phyloP scores from a whole-genome alignment of 768 basidiomycete species.

The Pleurotus platypus region DNA sequence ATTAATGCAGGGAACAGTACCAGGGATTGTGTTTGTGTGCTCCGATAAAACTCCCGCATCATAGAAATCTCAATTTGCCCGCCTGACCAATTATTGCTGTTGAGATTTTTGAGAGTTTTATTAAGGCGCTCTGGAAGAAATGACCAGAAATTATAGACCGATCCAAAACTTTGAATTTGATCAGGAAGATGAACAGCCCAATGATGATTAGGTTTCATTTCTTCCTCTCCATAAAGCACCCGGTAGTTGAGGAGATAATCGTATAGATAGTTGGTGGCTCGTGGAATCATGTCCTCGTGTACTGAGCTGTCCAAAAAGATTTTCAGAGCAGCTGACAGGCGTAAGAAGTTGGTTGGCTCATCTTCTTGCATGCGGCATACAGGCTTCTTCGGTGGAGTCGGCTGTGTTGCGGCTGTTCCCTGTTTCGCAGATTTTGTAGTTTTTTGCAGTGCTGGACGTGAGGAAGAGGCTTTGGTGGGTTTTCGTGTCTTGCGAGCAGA shows the following conservation, averaged over 20 bases:
- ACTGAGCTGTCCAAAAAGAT: slow-evolving; percentile 14
- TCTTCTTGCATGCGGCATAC: slow-evolving; percentile 11
- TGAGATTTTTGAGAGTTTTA: slow-evolving; percentile 24
- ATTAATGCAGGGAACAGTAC: slow-evolving; percentile 10
- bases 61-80: slow-evolving; percentile 26
- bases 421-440: background rate
- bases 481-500: background rate
- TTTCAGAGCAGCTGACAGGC: slow-evolving; percentile 15
- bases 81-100: slow-evolving; percentile 22
- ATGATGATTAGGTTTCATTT: slow-evolving; percentile 27
- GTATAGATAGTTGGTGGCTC: slow-evolving; percentile 3
- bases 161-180: slow-evolving; percentile 21
- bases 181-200: slow-evolving; percentile 21
- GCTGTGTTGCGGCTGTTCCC: slow-evolving; percentile 1
- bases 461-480: too few relatives aligned
- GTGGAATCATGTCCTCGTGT: background rate
- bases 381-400: background rate
- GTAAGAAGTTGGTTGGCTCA: slow-evolving; percentile 16
- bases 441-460: background rate
- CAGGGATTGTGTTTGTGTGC: slow-evolving; percentile 7
- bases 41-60: slow-evolving; percentile 21
- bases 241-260: slow-evolving; percentile 4
- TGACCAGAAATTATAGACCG: slow-evolving; percentile 25
- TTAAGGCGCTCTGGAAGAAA: slow-evolving; percentile 25
- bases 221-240: slow-evolving; percentile 19